Conservation (phyloP, 2,329 filamentous ascomycete genomes). For the Colletotrichum tanaceti region DNA sequence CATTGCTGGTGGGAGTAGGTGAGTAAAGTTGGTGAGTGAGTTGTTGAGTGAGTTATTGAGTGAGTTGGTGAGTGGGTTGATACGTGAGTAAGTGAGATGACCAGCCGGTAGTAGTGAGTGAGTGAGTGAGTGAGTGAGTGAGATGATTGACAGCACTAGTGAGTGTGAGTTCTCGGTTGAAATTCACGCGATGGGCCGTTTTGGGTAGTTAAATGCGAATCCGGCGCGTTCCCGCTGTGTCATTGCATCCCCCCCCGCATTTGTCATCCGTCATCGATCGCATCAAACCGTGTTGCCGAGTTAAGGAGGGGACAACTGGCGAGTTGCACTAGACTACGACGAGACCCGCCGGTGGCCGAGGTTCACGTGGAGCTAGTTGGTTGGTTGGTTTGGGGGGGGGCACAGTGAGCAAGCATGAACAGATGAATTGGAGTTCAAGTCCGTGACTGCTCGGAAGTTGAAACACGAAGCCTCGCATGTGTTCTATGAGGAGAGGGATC, state of each 20-base stretch:
- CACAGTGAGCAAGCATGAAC: too few relatives aligned
- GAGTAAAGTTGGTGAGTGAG: too few relatives aligned
- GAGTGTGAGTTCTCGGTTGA: neutral
- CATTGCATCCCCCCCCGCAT: constrained; percentile 29
- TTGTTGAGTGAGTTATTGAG: too few relatives aligned
- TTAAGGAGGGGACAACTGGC: neutral
- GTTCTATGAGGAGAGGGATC: too few relatives aligned
- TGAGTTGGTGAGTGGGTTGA: neutral
- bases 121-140: constrained; percentile 2
- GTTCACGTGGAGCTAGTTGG: neutral
- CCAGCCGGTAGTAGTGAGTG: too few relatives aligned
- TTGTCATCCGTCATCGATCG: constrained; percentile 38
- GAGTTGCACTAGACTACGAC: neutral
- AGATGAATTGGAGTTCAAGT: neutral
- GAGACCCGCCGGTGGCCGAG: neutral
- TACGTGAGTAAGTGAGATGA: too few relatives aligned
- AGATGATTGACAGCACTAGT: too few relatives aligned
- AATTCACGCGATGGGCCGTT: neutral
- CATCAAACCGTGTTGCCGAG: neutral
- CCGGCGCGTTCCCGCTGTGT: constrained; percentile 26
- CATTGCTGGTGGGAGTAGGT: constrained; percentile 37
- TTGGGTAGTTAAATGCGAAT: constrained; percentile 6
- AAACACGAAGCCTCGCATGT: too few relatives aligned
- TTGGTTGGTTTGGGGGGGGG: too few relatives aligned
- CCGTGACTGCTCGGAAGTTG: too few relatives aligned